Percentiles rank a stretch among this genome's conserved stretches.
Conservation (phyloP, 2,329 filamentous ascomycete genomes). For the Periconia sp. region DNA sequence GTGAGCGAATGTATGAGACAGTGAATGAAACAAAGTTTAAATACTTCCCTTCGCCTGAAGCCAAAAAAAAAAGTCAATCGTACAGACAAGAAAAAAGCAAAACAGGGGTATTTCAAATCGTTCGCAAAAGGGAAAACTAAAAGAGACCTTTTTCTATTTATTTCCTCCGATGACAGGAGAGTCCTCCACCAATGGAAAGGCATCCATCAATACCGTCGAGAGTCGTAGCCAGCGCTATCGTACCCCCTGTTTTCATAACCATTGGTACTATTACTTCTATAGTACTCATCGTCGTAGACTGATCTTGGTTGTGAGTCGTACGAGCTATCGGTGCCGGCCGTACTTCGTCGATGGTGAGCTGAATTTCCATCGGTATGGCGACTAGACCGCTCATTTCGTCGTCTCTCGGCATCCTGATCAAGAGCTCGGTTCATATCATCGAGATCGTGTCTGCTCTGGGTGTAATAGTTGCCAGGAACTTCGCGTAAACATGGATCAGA, state of each 20-base stretch:
- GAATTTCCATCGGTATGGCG: conserved; percentile 22
- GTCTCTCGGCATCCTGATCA: conserved; percentile 32
- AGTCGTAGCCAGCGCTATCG: conserved; percentile 24
- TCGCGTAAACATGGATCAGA: conserved; percentile 38
- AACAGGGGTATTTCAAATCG: not conserved
- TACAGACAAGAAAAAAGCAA: not conserved
- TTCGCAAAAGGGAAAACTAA: not conserved
- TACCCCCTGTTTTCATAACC: conserved; percentile 28
- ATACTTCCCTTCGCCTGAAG: too few species aligned
- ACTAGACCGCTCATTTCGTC: conserved; percentile 25
- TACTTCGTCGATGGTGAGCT: conserved; percentile 25
- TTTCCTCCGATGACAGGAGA: not conserved
- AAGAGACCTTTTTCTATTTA: too few species aligned
- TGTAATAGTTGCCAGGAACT: conserved; percentile 32
- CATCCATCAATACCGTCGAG: conserved; percentile 27
- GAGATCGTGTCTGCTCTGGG: conserved; percentile 33
- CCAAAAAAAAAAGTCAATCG: too few species aligned
- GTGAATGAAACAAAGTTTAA: not conserved
- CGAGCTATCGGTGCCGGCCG: conserved; percentile 25
- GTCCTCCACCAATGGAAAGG: not conserved
- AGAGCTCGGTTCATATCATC: conserved; percentile 35
- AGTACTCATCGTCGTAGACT: conserved; percentile 36
- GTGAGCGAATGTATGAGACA: not conserved
- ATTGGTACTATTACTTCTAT: conserved; percentile 23
- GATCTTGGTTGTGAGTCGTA: conserved; percentile 32